Evolutionary conservation across 164 flowering plant species (phyloP), one percentile per base, ranked within the genome.

Genomic region (Santalum album): DNA sequence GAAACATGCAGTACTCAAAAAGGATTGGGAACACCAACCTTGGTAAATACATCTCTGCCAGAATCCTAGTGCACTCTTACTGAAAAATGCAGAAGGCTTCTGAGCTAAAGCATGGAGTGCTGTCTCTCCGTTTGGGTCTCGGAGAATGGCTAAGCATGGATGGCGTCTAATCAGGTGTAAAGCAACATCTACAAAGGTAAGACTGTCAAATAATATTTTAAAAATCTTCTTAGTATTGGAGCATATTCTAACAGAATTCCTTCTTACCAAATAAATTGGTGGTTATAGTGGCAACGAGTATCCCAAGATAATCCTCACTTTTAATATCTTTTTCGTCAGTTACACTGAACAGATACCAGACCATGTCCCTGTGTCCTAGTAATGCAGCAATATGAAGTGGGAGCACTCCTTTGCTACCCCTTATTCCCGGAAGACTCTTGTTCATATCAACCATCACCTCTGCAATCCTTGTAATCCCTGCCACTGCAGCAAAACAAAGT

Each of bases 71-170:
- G n/a, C 16, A 4, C 32, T 60, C 58, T 17, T 36, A 12, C 65
- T 36, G 4, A n/a, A 46, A 46, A 65, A 67, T 26, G 67, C 60
- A 0, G 27, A 49, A 25, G 72, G 73, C 54, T 66, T 72, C 18
- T 65, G 29, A 49, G 75, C 77, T 56, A 77, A 63, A 0, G 60
- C 70, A 57, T 77, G 77, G 17, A 77, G 55, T 18, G 77, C 75
- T 18, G 75, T 72, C 39, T 74, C 71, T 1, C 63, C 55, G 46
- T 62, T 64, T 18, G 15, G 53, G 58, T 66, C 70, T 17, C 64
- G 51, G 23, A 35, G 47, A 0, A 35, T 48, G 5, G 69, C 77
- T 50, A 72, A 44, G 16, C 26, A 46, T 14, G 63, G 70, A 18
- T 63, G n/a, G 0, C 46, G n/a, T 20, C 38, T 19, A 39, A 76